Percentiles rank a stretch among this genome's conserved stretches.
Conservation (phyloP, 2,329 filamentous ascomycete species). For the Penicillium sp. region DNA sequence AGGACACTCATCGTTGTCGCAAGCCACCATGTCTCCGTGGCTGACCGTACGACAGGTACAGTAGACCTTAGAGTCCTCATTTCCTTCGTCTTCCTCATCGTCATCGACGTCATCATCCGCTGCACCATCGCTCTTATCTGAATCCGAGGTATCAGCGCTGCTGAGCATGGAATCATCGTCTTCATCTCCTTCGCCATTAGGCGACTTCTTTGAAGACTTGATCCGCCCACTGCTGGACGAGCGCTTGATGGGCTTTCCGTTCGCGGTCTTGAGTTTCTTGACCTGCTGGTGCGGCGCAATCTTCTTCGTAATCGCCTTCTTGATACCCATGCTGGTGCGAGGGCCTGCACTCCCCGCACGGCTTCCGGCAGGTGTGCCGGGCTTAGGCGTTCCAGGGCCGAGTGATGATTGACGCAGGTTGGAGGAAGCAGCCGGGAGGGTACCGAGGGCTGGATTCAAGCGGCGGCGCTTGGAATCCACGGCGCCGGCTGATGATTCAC, state of each 20-base stretch:
- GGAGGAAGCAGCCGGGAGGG: constrained; percentile 57
- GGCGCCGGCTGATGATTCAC: constrained; percentile 58
- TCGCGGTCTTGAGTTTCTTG: constrained; percentile 40
- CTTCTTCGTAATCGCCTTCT: constrained; percentile 55
- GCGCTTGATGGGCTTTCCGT: constrained; percentile 44
- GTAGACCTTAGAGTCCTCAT: constrained; percentile 63
- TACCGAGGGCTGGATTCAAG: constrained; percentile 55
- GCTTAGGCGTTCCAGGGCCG: constrained; percentile 65
- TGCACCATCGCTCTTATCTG: constrained; percentile 41
- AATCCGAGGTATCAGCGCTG: constrained; percentile 51
- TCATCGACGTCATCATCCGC: constrained; percentile 48
- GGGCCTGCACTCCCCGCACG: constrained; percentile 65
- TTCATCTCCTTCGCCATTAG: constrained; percentile 43
- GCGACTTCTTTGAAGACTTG: constrained; percentile 45
- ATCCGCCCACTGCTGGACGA: constrained; percentile 45
- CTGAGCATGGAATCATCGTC: constrained; percentile 58
- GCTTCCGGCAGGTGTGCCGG: constrained; percentile 53
- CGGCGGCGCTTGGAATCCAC: constrained; percentile 61
- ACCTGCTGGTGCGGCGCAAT: constrained; percentile 57
- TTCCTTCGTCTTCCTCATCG: constrained; percentile 53
- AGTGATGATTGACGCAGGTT: constrained; percentile 62
- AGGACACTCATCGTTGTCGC: constrained; percentile 65
- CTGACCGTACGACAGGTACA: constrained; percentile 67
- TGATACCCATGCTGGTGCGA: constrained; percentile 40
- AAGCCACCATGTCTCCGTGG: constrained; percentile 69